Evolutionary conservation across 805 yeast species (phyloP), one percentile per base, ranked within the genome.

Genomic region (Cyberlindnera lachancei): DNA sequence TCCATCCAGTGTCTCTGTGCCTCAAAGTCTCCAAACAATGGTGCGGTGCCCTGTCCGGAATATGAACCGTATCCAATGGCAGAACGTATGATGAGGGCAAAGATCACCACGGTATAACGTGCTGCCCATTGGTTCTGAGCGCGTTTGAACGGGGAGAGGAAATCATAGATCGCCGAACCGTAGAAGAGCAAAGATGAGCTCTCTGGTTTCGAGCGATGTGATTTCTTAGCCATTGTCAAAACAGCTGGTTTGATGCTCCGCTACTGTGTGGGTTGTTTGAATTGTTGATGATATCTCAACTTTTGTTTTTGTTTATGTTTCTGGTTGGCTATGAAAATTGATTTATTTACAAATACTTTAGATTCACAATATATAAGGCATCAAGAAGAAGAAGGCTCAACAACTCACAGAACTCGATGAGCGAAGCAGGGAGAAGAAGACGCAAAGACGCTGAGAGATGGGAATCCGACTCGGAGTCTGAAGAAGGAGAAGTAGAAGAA

Each of bases 1-100:
- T 92, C 98, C 73, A 92, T 69, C 98, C 98, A 92, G 56, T 90
- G 98, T 44, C 98, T 71, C 56, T 92, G 98, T 0, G 97, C 97
- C 56, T 92, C 98, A 50, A 92, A 90, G 53, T 92, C 98, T 6
- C 98, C 98, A 62, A 64, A 76, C 73, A 85, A 73, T 5, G 97
- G 97, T 7, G 82, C 75, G 2, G 66, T 61, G 7, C 59, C 59
- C 39, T 56, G 53, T 0, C 98, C 98, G 15, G 95, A 85, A 51
- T 75, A 88, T 5, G 86, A 70, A 1, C 97, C 98, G 23, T 88
- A 63, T 0, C 96, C 95, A 15, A 90, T 79, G 1, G 94, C 95
- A 33, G 84, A 70, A 41, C 95, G 67, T 3, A 87, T 68, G 9
- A 90, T 73, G 5, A 88, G 55, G 2, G 94, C 85, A 38, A 83